Evolutionary conservation across 805 yeast genomes (phyloP), one percentile per base, ranked within the genome.

Genomic region (Clavispora fructus): DNA sequence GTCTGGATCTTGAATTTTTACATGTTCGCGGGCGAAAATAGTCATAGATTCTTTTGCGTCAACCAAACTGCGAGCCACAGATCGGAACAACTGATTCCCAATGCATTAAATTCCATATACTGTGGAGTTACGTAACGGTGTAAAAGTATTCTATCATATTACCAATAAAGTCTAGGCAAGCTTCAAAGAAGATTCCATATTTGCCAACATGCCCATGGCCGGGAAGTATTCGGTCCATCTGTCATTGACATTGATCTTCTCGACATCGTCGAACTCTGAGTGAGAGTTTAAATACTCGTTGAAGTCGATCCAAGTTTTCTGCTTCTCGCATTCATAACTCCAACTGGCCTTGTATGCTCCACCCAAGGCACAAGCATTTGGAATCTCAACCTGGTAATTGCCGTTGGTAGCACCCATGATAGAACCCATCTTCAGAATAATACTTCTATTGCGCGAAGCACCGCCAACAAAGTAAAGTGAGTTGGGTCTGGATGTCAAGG

Each of bases 301-400:
- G 60, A 71, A 83, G 70, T 46, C 69, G 57, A 63, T 67, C 75
- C 66, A 74, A 13, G 58, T 47, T 9, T 55, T 55, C 16, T 57
- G 52, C 23, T 46, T 30, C 49, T 69, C 75, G 46, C 66, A 66
- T 44, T 59, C 51, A 47, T 62, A 65, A 33, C 87, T 78, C 95
- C 95, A 89, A 41, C 83, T 70, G 1, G 96, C 92, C 60, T 87
- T 85, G 66, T 77, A 87, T 37, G 95, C 92, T 4, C 96, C 96
- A 25, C 97, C 97, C 31, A 87, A 64, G 0, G 96, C 97, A 73
- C 97, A 90, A 1, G 96, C 94, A 65, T 90, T 90, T 7, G 92
- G 81, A 40, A 87, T 78, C 57, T 87, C 90, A 33, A 85, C 82
- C 49, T 80, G 78, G 61, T 65, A 87, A 50, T 85, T 81, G 1